Percentiles rank a stretch among this genome's conserved stretches.
These are phyloP conservation scores for Filobasidium uniguttulatum DNA, from an alignment of 1,284 basidiomycete genomes.

Conservation along the genomic window DNA sequence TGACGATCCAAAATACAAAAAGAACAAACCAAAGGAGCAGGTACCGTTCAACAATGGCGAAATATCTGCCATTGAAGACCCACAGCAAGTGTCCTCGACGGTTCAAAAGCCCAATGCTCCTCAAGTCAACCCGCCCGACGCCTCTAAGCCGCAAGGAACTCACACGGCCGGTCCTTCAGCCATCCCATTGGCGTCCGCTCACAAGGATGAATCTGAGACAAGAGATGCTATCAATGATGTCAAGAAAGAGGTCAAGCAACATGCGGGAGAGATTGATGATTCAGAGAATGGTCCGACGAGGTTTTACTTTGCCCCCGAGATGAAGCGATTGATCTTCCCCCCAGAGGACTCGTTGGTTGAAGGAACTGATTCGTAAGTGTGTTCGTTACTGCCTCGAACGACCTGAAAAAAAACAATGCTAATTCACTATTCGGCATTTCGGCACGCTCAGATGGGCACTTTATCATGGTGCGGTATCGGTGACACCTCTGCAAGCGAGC, in stretches of 20 bases:
- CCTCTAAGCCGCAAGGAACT: constrained; percentile 14
- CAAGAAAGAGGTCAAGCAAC: constrained; percentile 2
- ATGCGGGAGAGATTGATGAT: constrained; percentile 12
- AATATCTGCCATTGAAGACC: neutral
- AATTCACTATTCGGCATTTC: neutral
- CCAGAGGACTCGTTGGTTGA: constrained; percentile 46
- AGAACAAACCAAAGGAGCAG: too few species aligned
- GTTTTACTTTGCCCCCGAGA: constrained; percentile 71
- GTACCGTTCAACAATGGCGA: neutral
- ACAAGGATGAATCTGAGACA: neutral
- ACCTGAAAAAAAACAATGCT: constrained; percentile 33
- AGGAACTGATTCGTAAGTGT: constrained; percentile 55
- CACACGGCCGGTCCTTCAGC: constrained; percentile 16
- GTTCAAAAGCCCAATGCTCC: neutral
- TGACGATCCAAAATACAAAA: neutral
- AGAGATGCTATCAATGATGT: neutral
- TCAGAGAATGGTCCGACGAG: constrained; percentile 41
- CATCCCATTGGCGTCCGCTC: neutral
- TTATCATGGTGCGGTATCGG: constrained; percentile 16
- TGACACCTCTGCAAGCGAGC: constrained; percentile 17
- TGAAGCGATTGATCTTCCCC: constrained; percentile 55
- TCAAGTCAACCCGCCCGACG: constrained; percentile 13
- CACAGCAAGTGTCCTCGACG: neutral
- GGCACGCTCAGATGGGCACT: constrained; percentile 15
- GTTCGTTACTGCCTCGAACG: neutral